A percentile compares a stretch with the other conserved stretches of the same genome.
Conservation (phyloP, 768 basidiomycete genomes). For the Tylopilus subfusipes region DNA sequence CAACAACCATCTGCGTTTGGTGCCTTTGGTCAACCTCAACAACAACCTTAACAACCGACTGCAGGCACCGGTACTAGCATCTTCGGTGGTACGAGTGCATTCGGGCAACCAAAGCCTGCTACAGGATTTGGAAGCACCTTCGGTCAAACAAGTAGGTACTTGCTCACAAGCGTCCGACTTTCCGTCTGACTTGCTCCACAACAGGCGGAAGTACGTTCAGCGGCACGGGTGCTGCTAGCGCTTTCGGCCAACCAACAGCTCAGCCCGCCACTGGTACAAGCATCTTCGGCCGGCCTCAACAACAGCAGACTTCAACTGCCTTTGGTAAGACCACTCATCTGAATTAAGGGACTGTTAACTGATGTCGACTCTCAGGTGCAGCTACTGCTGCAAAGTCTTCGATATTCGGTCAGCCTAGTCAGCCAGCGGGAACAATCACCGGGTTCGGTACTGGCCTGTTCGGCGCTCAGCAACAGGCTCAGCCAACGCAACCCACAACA, state of each 20-base stretch:
- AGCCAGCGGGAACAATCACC: conserved; percentile 36
- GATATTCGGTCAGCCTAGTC: conserved; percentile 47
- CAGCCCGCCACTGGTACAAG: conserved; percentile 24
- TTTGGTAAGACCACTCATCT: conserved; percentile 42
- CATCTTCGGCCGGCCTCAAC: conserved; percentile 34
- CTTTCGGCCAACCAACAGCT: conserved; percentile 29
- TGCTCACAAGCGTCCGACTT: background rate
- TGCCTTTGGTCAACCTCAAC: conserved; percentile 46
- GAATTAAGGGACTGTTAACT: background rate
- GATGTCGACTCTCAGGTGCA: conserved; percentile 23
- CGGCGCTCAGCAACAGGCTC: conserved; percentile 26
- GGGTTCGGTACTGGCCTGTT: conserved; percentile 35
- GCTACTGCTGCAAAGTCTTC: conserved; percentile 40
- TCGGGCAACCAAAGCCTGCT: conserved; percentile 33
- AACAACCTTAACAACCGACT: conserved; percentile 37
- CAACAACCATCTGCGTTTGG: conserved; percentile 43
- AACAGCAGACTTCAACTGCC: conserved; percentile 30
- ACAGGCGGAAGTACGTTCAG: conserved; percentile 24
- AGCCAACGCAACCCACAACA: conserved; percentile 26
- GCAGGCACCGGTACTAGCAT: conserved; percentile 28
- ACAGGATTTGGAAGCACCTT: conserved; percentile 29
- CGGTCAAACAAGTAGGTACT: conserved; percentile 23
- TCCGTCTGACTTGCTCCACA: conserved; percentile 2
- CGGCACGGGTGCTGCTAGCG: conserved; percentile 14
- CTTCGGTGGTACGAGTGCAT: conserved; percentile 33